Conservation (phyloP, 306 rosid genomes). For the Castanea crenata region DNA sequence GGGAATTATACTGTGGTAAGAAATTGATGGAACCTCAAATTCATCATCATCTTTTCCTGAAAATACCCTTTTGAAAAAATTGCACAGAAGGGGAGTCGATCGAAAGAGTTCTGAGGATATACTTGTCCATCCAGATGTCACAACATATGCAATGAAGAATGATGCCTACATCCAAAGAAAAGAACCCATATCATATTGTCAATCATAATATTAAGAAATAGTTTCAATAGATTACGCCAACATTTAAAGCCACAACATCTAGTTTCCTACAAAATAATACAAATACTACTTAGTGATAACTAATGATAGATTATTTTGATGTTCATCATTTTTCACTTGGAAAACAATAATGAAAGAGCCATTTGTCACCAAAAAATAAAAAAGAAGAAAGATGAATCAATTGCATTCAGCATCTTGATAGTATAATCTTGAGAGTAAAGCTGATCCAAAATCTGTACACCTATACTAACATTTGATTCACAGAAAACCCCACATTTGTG, state of each 20-base stretch:
- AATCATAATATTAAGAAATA: background rate
- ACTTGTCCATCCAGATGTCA: constrained; percentile 65
- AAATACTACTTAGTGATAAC: background rate
- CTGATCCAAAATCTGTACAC: background rate
- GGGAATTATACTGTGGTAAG: constrained; percentile 69
- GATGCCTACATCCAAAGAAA: constrained; percentile 60
- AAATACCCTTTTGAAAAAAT: constrained; percentile 36
- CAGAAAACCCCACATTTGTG: background rate
- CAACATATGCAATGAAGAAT: constrained; percentile 73
- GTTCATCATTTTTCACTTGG: background rate
- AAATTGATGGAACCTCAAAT: constrained; percentile 59
- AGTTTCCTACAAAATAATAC: background rate
- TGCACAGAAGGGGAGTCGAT: constrained; percentile 40
- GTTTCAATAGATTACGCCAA: background rate
- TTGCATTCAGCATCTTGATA: background rate
- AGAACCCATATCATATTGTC: background rate
- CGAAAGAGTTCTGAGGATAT: constrained; percentile 67
- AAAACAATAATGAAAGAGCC: background rate
- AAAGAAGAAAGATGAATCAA: background rate
- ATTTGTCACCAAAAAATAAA: background rate
- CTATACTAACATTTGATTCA: background rate
- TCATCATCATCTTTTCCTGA: constrained; percentile 26
- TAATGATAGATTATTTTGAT: background rate
- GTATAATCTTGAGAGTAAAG: background rate
- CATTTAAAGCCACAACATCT: background rate